Evolutionary conservation across 2,329 filamentous ascomycete species (phyloP), one percentile per base, ranked within the genome.

Genomic region (Penicillium paneum): DNA sequence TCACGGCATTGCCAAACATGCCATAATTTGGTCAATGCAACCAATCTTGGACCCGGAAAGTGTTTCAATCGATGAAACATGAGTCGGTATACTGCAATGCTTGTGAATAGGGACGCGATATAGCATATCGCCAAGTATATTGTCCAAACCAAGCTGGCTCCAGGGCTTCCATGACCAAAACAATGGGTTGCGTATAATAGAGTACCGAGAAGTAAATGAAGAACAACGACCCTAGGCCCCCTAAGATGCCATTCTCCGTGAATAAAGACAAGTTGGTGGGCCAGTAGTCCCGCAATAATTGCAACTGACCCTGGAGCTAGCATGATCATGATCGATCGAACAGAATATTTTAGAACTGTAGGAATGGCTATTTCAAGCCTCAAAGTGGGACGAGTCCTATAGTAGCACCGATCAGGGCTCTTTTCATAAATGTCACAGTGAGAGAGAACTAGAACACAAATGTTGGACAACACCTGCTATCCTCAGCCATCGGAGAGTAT

Each of bases 221-320:
- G 0, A 8, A 26, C 8, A 11, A 47, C 42, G 1, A 55, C 49
- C 3, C 8, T 17, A 5, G 53, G 36, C 5, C 28, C 49, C 10
- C 32, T 43, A 0, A 55, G 42, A 39, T 55, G 53, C 53, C 53
- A 55, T 32, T 55, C 53, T n/a, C 53, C 53, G 4, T 45, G 35
- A 28, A 55, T 52, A 39, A 52, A 55, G 13, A 52, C 29, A 12
- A 52, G 15, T 8, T 19, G 28, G 21, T 52, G 49, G 24, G 17
- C 49, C 5, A 52, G 26, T 26, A 52, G 7, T 10, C 42, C 49
- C 7, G 10, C 17, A 13, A 32, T 21, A 12, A 34, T n/a, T 17
- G 49, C 49, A 19, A 52, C 11, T 31, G 2, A 13, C 28, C 21
- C 34, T 5, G 34, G 13, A 2, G 13, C 19, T 47, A 38, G 5